Conservation (phyloP, 345 rosid genomes). For the Moringa oleifera region DNA sequence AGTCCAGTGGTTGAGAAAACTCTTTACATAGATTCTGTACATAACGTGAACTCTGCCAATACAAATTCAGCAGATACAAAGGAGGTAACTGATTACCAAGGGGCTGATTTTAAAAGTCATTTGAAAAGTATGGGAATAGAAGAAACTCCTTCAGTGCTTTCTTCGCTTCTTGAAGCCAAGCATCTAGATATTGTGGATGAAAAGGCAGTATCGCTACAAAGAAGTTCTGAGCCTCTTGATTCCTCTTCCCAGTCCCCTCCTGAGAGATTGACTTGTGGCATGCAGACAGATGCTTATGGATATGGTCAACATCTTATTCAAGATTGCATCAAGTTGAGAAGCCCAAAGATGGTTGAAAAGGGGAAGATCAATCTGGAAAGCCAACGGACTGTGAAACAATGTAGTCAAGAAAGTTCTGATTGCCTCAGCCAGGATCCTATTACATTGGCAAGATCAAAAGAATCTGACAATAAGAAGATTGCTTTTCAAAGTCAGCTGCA, state of each 20-base stretch:
- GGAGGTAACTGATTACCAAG: slow-evolving; percentile 3
- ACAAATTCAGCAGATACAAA: slow-evolving; percentile 23
- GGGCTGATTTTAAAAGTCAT: slow-evolving; percentile 11
- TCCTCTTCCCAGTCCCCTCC: slow-evolving; percentile 17
- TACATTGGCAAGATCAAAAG: slow-evolving; percentile 15
- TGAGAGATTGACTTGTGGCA: slow-evolving; percentile 13
- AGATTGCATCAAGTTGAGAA: slow-evolving; percentile 13
- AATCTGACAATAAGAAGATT: slow-evolving; percentile 24
- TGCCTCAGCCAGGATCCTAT: slow-evolving; percentile 7
- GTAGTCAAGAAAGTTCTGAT: slow-evolving; percentile 11
- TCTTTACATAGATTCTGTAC: slow-evolving; percentile 64
- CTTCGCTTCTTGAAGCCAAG: slow-evolving; percentile 28
- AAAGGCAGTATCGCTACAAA: slow-evolving; percentile 7
- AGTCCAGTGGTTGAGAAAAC: slow-evolving; percentile 61
- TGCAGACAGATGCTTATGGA: slow-evolving; percentile 10
- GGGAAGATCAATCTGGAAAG: slow-evolving; percentile 27
- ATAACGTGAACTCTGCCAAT: slow-evolving; percentile 23
- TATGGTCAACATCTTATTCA: slow-evolving; percentile 16
- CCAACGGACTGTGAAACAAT: slow-evolving; percentile 16
- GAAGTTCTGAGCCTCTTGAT: slow-evolving; percentile 20
- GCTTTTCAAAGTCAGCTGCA: slow-evolving; percentile 26
- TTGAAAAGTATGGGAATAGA: slow-evolving; percentile 24
- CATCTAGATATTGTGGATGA: slow-evolving; percentile 11
- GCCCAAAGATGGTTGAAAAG: slow-evolving; percentile 18
- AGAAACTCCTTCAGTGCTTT: slow-evolving; percentile 19